phyloP scores from a whole-genome alignment of 2,329 filamentous ascomycete species.

The Botrytis paeoniae region DNA sequence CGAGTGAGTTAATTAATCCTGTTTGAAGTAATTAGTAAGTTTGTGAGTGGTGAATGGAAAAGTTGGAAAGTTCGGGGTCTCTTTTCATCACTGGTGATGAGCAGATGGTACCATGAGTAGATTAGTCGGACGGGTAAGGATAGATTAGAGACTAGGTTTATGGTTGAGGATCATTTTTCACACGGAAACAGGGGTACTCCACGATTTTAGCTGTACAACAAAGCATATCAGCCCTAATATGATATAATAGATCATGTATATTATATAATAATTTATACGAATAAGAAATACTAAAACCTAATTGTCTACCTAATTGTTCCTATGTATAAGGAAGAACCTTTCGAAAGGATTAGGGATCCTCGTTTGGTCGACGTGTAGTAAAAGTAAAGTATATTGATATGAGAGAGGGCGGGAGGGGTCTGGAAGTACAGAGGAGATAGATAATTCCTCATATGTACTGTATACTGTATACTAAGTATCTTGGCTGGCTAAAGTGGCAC shows the following conservation, averaged over 20 bases:
- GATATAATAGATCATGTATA: not conserved
- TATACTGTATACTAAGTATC: not conserved
- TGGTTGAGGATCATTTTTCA: slow-evolving; percentile 37
- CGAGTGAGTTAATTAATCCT: not conserved
- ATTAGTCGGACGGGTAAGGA: not conserved
- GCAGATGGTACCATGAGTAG: slow-evolving; percentile 6
- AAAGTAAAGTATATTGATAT: slow-evolving; percentile 4
- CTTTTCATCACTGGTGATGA: not conserved
- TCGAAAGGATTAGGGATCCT: not conserved
- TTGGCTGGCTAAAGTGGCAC: not conserved
- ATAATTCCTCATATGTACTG: too few relatives aligned
- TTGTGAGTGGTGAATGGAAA: not conserved
- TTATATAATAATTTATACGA: not conserved
- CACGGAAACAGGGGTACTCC: slow-evolving; percentile 26
- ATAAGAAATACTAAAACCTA: slow-evolving; percentile 12
- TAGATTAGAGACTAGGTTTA: slow-evolving; percentile 25
- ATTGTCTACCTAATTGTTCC: not conserved
- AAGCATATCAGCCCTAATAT: slow-evolving; percentile 37
- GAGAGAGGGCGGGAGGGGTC: not conserved
- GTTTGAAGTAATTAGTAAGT: not conserved
- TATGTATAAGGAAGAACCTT: not conserved
- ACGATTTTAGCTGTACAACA: slow-evolving; percentile 31
- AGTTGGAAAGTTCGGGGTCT: not conserved
- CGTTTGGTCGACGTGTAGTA: not conserved
- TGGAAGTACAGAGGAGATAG: not conserved